A percentile compares a stretch with the other conserved stretches of the same genome.
Evolutionary conservation across 2,329 filamentous ascomycete genomes (phyloP).

Genomic region (Fusarium sp.): DNA sequence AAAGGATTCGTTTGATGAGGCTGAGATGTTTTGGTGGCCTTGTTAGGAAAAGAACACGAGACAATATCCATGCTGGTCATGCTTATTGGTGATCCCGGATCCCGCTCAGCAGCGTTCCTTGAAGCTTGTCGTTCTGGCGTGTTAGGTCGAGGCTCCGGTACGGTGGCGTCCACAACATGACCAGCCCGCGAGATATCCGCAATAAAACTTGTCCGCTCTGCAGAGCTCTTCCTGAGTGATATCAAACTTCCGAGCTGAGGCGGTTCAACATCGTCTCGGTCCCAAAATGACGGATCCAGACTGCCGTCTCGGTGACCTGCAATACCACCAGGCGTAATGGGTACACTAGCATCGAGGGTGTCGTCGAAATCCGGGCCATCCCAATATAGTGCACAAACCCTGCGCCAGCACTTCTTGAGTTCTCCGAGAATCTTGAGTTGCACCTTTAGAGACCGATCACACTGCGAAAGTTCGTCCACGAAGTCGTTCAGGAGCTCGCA

Average conservation of each 20-base stretch:
- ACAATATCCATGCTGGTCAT: slow-evolving; percentile 68
- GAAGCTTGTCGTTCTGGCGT: slow-evolving; percentile 56
- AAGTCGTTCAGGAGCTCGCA: slow-evolving; percentile 81
- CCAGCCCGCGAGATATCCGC: slow-evolving; percentile 58
- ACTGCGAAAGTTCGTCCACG: slow-evolving; percentile 62
- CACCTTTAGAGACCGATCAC: slow-evolving; percentile 57
- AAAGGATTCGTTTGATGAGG: slow-evolving; percentile 54
- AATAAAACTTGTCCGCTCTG: slow-evolving; percentile 53
- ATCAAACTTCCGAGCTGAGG: slow-evolving; percentile 56
- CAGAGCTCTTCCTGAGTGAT: slow-evolving; percentile 41
- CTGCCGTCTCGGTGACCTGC: slow-evolving; percentile 66
- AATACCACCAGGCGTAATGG: slow-evolving; percentile 80
- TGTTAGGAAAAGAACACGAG: slow-evolving; percentile 70
- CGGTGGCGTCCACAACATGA: slow-evolving; percentile 57
- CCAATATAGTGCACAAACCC: slow-evolving; percentile 91
- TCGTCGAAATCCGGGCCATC: slow-evolving; percentile 75
- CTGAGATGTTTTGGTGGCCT: slow-evolving; percentile 54
- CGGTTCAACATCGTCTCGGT: slow-evolving; percentile 54
- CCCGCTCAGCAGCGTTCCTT: slow-evolving; percentile 32
- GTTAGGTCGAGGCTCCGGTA: slow-evolving; percentile 55
- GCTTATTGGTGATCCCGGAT: slow-evolving; percentile 61
- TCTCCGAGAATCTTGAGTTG: slow-evolving; percentile 88
- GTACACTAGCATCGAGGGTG: slow-evolving; percentile 67
- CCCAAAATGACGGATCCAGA: slow-evolving; percentile 65
- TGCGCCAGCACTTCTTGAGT: slow-evolving; percentile 96